Evolutionary conservation across 768 basidiomycete species (phyloP).

Genomic region (Tulasnella sp.): DNA sequence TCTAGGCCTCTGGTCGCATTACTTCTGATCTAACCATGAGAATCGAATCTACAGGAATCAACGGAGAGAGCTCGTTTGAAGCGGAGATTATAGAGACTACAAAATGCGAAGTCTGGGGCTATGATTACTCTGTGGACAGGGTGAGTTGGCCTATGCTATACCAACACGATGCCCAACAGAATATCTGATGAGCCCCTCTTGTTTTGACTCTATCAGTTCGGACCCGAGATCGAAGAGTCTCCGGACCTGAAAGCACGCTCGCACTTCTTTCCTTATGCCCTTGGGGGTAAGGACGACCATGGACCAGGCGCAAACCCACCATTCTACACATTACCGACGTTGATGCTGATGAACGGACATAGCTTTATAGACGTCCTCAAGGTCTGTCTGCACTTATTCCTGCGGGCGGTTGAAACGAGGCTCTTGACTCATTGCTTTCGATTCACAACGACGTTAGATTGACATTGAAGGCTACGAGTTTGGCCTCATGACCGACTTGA

Average conservation of each 20-base stretch:
- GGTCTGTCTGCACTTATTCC: no score
- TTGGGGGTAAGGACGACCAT: slow-evolving; percentile 16
- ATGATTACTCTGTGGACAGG: slow-evolving; percentile 16
- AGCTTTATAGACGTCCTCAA: slow-evolving; percentile 18
- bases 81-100: slow-evolving; percentile 16
- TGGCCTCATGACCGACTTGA: slow-evolving; percentile 9
- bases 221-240: slow-evolving; percentile 16
- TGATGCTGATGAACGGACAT: slow-evolving; percentile 18
- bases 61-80: slow-evolving; percentile 16
- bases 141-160: no score
- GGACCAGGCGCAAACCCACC: slow-evolving; percentile 11
- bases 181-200: no score
- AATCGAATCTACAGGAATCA: no score
- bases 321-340: slow-evolving; percentile 15
- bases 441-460: slow-evolving; percentile 3
- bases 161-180: no score
- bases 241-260: slow-evolving; percentile 11
- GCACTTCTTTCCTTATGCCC: slow-evolving; percentile 17
- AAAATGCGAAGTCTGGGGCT: slow-evolving; percentile 16
- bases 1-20: no score
- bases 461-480: slow-evolving; percentile 19
- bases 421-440: background rate
- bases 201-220: slow-evolving; percentile 12
- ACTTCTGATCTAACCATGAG: no score
- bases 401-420: no score